Evolutionary conservation across 2,329 filamentous ascomycete species (phyloP).

Genomic region (Epichloe elymi): DNA sequence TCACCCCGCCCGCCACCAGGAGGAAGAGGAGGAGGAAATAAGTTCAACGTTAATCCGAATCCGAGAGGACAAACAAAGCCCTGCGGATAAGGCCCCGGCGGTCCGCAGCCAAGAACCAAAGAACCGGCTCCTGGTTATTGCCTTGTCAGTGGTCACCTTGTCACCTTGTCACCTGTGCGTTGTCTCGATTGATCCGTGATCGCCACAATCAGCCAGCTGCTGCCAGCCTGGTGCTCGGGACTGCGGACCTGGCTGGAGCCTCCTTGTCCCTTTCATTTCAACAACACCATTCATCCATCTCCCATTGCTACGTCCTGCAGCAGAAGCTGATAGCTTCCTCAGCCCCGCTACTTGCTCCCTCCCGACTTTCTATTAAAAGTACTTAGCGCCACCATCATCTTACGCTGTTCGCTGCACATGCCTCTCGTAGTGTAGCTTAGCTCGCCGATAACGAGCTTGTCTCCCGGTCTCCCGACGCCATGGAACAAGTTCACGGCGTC

Average conservation of each 20-base stretch:
- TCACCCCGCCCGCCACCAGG: too few relatives aligned
- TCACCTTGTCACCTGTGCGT: too few relatives aligned
- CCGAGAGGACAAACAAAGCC: too few relatives aligned
- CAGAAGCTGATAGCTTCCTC: background rate
- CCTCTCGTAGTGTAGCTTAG: background rate
- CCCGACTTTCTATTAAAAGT: background rate
- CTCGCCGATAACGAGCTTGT: background rate
- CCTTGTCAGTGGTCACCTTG: too few relatives aligned
- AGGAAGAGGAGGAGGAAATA: too few relatives aligned
- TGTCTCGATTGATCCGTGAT: background rate
- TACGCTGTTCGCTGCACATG: background rate
- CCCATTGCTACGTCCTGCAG: background rate
- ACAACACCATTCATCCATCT: background rate
- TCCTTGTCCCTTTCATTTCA: background rate
- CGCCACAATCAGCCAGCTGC: background rate
- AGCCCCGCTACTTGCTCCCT: background rate
- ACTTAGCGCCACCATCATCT: background rate
- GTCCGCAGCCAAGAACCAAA: too few relatives aligned
- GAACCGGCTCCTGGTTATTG: too few relatives aligned
- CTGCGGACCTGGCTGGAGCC: background rate
- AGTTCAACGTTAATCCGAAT: too few relatives aligned
- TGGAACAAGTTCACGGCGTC: conserved; percentile 72
- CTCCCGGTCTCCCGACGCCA: conserved; percentile 23
- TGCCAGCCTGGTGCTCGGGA: background rate
- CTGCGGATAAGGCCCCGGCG: too few relatives aligned